Evolutionary conservation across 2,329 filamentous ascomycete species (phyloP).

Genomic region (Aspergillus sp.): DNA sequence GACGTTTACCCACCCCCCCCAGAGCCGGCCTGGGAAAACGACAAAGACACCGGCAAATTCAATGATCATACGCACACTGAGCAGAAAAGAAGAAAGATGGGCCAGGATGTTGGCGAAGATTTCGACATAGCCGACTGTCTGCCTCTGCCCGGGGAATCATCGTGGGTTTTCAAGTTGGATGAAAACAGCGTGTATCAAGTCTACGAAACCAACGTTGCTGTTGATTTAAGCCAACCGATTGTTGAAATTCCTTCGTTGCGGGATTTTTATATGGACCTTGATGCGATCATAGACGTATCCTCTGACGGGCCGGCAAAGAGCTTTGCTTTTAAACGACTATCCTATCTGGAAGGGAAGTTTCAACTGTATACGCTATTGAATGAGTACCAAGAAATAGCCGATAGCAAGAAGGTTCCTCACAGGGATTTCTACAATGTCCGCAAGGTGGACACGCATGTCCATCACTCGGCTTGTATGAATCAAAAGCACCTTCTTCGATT

Average conservation of each 20-base stretch:
- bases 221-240: conserved; percentile 65
- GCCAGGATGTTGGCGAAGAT: conserved; percentile 86
- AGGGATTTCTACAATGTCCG: conserved; percentile 98
- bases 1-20: conserved; percentile 87
- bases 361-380: conserved; percentile 91
- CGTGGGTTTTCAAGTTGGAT: conserved; percentile 77
- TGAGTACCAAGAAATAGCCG: conserved; percentile 95
- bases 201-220: conserved; percentile 67
- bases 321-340: conserved; percentile 89
- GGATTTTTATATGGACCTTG: conserved; percentile 94
- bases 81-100: conserved; percentile 73
- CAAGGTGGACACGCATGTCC: conserved; percentile 98
- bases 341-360: conserved; percentile 96
- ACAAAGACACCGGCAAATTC: conserved; percentile 43
- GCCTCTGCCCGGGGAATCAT: conserved; percentile 69
- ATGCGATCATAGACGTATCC: conserved; percentile 81
- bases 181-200: conserved; percentile 88
- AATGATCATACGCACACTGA: conserved; percentile 44
- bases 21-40: conserved; percentile 81
- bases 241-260: conserved; percentile 86
- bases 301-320: conserved; percentile 96
- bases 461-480: conserved; percentile 99
- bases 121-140: conserved; percentile 78
- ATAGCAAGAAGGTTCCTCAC: conserved; percentile 96
- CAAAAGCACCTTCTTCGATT: conserved; percentile 97